Conservation (phyloP, 257 asterid species). For the Solanum chilense region DNA sequence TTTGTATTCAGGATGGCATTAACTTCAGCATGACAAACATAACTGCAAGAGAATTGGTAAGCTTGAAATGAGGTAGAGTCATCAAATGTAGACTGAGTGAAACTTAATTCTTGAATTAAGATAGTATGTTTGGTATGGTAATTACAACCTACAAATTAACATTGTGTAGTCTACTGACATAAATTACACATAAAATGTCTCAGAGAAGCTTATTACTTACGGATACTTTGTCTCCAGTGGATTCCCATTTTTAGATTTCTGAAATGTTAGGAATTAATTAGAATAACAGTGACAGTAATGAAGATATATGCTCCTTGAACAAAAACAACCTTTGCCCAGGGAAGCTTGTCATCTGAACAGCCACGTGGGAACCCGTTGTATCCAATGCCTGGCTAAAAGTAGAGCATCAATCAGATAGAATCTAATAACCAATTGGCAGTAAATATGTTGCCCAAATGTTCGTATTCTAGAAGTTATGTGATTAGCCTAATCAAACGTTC, state of each 20-base stretch:
- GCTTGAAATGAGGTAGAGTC: not conserved
- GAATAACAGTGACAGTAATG: not conserved
- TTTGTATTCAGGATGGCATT: constrained; percentile 88
- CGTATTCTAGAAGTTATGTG: not conserved
- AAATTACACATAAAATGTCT: not conserved
- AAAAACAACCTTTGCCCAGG: constrained; percentile 80
- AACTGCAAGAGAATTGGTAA: constrained; percentile 29
- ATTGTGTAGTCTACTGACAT: not conserved
- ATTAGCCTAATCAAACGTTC: not conserved
- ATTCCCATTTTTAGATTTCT: constrained; percentile 79
- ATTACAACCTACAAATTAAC: not conserved
- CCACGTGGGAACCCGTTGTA: constrained; percentile 98
- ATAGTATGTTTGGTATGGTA: not conserved
- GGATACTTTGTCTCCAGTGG: constrained; percentile 91
- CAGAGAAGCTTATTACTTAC: constrained; percentile 35
- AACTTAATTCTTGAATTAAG: not conserved
- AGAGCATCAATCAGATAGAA: constrained; percentile 5
- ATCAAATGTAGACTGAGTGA: not conserved
- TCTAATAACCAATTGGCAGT: not conserved
- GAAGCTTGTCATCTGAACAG: constrained; percentile 87
- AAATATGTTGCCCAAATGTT: not conserved
- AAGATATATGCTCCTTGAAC: not conserved
- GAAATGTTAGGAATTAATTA: constrained; percentile 18
- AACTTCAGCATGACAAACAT: constrained; percentile 95
- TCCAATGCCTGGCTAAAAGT: constrained; percentile 54